A percentile compares a stretch with the other conserved stretches of the same genome.
phyloP scores from a whole-genome alignment of 768 basidiomycete genomes.

The Chalciporus pseudorubinellus region DNA sequence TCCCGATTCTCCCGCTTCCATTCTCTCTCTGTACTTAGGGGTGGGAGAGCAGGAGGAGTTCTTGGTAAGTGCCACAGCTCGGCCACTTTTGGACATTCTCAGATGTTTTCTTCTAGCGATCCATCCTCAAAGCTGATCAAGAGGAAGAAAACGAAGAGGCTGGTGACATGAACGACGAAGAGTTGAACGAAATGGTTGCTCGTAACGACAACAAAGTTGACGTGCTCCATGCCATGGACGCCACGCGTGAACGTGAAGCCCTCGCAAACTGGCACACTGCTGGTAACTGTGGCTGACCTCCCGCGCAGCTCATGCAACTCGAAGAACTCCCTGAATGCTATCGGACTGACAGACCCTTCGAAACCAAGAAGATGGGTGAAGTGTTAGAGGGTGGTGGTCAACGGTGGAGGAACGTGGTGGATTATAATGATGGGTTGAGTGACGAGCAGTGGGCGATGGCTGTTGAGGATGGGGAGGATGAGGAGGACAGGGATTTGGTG shows the following conservation, averaged over 20 bases:
- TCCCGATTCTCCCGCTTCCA: no score
- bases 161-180: conserved; percentile 91
- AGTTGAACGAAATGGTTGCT: conserved; percentile 90
- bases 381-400: conserved; percentile 77
- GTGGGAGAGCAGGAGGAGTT: conserved; percentile 97
- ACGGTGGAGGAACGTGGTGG: conserved; percentile 77
- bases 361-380: conserved; percentile 52
- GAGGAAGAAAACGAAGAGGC: conserved; percentile 89
- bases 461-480: conserved; percentile 81
- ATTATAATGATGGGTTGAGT: conserved; percentile 90
- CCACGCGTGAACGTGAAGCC: conserved; percentile 68
- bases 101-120: conserved; percentile 52
- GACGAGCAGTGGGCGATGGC: conserved; percentile 94
- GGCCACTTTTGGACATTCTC: not conserved
- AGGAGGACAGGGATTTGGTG: conserved; percentile 73
- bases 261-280: conserved; percentile 64
- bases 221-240: conserved; percentile 81
- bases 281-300: conserved; percentile 78
- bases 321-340: conserved; percentile 94
- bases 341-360: conserved; percentile 80
- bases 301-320: conserved; percentile 72
- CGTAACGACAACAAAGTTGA: conserved; percentile 75
- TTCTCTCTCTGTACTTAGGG: no score
- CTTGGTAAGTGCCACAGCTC: conserved; percentile 52
- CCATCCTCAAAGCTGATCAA: conserved; percentile 86